Percentiles rank a stretch among this genome's conserved stretches.
Conservation (phyloP, 768 basidiomycete species). For the Suillus bovinus region DNA sequence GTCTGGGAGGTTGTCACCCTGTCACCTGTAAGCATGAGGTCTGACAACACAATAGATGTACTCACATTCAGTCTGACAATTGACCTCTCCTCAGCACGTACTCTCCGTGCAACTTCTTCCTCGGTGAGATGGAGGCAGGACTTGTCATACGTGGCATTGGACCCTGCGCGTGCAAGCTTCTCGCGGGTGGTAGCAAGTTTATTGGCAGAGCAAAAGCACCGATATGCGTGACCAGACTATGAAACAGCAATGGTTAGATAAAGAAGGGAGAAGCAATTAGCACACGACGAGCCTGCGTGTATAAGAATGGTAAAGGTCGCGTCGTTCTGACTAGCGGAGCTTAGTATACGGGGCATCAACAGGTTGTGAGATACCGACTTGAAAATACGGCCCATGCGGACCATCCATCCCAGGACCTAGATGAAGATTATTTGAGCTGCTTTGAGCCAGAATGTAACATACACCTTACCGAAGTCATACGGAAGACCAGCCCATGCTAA, state of each 20-base stretch:
- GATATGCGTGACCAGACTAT: conserved; percentile 87
- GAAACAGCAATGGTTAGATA: neutral
- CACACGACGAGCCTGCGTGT: conserved; percentile 53
- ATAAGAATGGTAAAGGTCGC: conserved; percentile 80
- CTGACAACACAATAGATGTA: conserved; percentile 3
- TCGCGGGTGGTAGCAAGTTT: conserved; percentile 68
- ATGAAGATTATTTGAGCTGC: conserved; percentile 10
- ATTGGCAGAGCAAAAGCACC: conserved; percentile 88
- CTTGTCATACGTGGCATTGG: conserved; percentile 84
- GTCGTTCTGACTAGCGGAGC: conserved; percentile 74
- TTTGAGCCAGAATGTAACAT: neutral
- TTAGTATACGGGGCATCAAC: neutral
- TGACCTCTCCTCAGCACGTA: conserved; percentile 73
- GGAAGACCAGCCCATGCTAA: conserved; percentile 90
- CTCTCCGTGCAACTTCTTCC: conserved; percentile 77
- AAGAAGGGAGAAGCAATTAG: neutral
- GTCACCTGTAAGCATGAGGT: conserved; percentile 10
- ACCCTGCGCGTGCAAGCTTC: conserved; percentile 69
- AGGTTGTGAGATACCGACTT: conserved; percentile 45
- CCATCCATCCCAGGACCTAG: conserved; percentile 79
- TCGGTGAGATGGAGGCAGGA: conserved; percentile 82
- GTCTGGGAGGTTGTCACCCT: conserved; percentile 61
- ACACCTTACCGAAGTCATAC: conserved; percentile 78
- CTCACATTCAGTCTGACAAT: conserved; percentile 88
- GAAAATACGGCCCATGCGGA: conserved; percentile 82